Conservation (phyloP, 2,329 filamentous ascomycete species). For the Pyrenophora graminea region DNA sequence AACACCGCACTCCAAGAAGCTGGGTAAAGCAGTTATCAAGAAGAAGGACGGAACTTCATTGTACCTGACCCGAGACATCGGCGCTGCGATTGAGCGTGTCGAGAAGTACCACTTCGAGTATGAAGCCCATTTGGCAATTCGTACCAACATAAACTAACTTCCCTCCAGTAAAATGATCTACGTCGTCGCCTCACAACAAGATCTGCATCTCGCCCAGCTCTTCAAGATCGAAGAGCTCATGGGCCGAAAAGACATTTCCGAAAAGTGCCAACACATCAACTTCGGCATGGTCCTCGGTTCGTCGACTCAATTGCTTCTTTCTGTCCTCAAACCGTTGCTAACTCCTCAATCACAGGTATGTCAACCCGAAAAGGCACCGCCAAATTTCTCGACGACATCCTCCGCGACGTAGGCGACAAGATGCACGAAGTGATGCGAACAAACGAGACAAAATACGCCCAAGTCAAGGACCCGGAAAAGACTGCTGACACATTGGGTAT, state of each 20-base stretch:
- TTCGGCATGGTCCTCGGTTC: constrained; percentile 67
- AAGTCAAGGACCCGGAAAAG: constrained; percentile 80
- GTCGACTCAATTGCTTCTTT: background rate
- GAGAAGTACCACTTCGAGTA: constrained; percentile 64
- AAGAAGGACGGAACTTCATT: constrained; percentile 69
- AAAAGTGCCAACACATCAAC: constrained; percentile 65
- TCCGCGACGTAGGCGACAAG: constrained; percentile 73
- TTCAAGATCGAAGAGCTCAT: constrained; percentile 68
- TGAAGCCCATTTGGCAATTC: background rate
- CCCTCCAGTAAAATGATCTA: constrained; percentile 63
- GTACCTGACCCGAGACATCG: constrained; percentile 72
- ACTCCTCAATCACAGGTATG: constrained; percentile 49
- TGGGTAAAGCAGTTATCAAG: constrained; percentile 69
- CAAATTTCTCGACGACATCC: constrained; percentile 55
- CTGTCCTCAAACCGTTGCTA: background rate
- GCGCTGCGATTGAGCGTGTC: constrained; percentile 65
- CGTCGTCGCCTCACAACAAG: constrained; percentile 67
- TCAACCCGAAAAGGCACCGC: constrained; percentile 66
- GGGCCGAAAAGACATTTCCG: constrained; percentile 63
- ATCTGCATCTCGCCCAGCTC: constrained; percentile 66
- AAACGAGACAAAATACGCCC: constrained; percentile 87
- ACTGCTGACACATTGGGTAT: constrained; percentile 90
- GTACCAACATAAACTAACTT: background rate
- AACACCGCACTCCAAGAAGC: constrained; percentile 69
- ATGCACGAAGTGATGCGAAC: constrained; percentile 98